Percentiles rank a stretch among this genome's conserved stretches.
Conservation (phyloP, 192 early-diverging fungal species). For the Gonapodya sp. region DNA sequence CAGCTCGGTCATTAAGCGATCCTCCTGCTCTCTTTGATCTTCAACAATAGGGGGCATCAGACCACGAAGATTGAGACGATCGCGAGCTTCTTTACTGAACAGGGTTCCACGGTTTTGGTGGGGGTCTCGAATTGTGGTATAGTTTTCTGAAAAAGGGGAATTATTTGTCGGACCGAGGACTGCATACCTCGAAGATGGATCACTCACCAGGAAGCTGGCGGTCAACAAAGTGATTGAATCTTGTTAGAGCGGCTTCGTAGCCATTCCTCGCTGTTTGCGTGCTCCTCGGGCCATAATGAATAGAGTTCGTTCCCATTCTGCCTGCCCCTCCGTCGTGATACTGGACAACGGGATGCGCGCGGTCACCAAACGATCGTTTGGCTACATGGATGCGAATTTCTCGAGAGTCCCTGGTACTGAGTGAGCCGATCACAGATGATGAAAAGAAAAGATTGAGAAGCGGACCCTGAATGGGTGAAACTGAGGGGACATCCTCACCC, state of each 20-base stretch:
- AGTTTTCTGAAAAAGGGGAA: not conserved
- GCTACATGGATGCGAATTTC: no score
- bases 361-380: not conserved
- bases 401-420: not conserved
- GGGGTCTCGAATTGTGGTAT: not conserved
- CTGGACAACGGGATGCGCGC: not conserved
- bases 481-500: no score
- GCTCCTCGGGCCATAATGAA: not conserved
- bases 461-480: no score
- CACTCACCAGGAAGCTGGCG: not conserved
- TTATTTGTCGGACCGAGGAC: not conserved
- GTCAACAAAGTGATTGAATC: not conserved
- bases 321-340: not conserved
- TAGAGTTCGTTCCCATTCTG: not conserved
- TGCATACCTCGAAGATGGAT: not conserved
- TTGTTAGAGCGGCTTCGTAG: not conserved
- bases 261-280: not conserved
- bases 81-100: conserved; percentile 34
- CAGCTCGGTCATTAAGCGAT: conserved; percentile 64
- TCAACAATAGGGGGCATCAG: conserved; percentile 66
- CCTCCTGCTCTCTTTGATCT: conserved; percentile 60
- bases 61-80: conserved; percentile 51
- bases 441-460: not conserved
- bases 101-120: conserved; percentile 38
- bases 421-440: not conserved